Conservation (phyloP, 2,329 filamentous ascomycete species). For the Fusarium tupiense region DNA sequence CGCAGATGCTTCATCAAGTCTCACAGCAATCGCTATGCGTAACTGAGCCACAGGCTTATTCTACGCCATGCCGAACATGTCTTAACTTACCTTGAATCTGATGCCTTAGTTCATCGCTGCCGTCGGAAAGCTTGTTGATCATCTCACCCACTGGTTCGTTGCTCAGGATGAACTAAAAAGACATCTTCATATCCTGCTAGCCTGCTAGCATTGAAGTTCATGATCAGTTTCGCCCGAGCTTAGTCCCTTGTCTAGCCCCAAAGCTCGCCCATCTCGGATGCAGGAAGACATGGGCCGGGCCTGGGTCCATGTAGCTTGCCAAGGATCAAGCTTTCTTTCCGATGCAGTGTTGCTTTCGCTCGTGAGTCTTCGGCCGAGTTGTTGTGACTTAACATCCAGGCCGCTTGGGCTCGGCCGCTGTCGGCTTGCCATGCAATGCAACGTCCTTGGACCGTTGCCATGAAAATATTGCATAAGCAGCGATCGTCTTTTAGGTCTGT, state of each 20-base stretch:
- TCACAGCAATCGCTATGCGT: not conserved
- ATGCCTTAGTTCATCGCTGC: slow-evolving; percentile 9
- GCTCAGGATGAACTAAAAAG: not conserved
- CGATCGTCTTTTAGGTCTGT: not conserved
- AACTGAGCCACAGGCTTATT: slow-evolving; percentile 19
- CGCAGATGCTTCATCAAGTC: not conserved
- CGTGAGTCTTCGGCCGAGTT: slow-evolving; percentile 33
- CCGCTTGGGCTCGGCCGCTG: slow-evolving; percentile 30
- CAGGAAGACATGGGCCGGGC: slow-evolving; percentile 21
- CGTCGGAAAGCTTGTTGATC: slow-evolving; percentile 22
- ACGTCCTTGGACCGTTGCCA: not conserved
- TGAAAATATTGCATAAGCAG: not conserved
- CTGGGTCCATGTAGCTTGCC: slow-evolving; percentile 8
- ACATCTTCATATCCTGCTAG: slow-evolving; percentile 8
- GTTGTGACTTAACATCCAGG: not conserved
- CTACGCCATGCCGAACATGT: slow-evolving; percentile 10
- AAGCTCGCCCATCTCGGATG: slow-evolving; percentile 19
- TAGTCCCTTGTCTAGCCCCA: slow-evolving; percentile 21
- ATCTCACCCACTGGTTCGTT: not conserved
- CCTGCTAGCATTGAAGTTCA: slow-evolving; percentile 16
- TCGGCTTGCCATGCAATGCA: slow-evolving; percentile 25
- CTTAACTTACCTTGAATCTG: not conserved
- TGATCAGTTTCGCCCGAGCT: slow-evolving; percentile 26
- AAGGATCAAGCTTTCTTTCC: slow-evolving; percentile 17
- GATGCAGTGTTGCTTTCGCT: slow-evolving; percentile 1